Evolutionary conservation across 768 basidiomycete genomes (phyloP), one percentile per base, ranked within the genome.

Genomic region (Lentinula sp.): DNA sequence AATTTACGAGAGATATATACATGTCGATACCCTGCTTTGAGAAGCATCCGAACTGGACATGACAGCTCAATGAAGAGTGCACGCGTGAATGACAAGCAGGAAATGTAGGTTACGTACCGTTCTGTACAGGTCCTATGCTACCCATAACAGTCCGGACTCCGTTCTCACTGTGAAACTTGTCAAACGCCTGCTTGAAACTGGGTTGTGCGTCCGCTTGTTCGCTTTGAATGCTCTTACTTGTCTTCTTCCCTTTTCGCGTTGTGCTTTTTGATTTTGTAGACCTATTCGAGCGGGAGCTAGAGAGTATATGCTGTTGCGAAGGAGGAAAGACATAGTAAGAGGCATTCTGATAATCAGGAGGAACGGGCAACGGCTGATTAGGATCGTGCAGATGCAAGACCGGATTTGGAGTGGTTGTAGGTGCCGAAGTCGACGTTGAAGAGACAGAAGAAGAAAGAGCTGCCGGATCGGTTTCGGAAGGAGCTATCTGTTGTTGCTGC

Each of bases 1-100:
- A 98, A 99, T 69, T 89, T 88, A 59, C 97, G 84, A 11, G 95
- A 97, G 61, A 99, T 89, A 74, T 99, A 99, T 55, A 98, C 95
- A 67, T 95, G 87, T 13, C 93, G 81, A 72, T 98, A 89, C 16
- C 97, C 95, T 16, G 84, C 82, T 73, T 93, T 96, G 62, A 99
- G 79, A 42, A 98, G 82, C 95, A 98, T 99, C 18, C 91, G 85
- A 1, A 95, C 93, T 93, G 67, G 0, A 21, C 16, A 48, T 21
- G 51, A 56, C 11, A 60, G 9, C 13, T 51, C 34, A 43, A 10
- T 9, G 40, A 31, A 55, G 18, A 13, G 39, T 50, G 31, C 23
- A 23, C 46, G 39, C 13, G 50, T 53, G 39, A 58, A 32, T 16
- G 37, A 28, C 9, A 7, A 21, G 57, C 57, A 57, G 31, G 51